Base-by-base conservation (phyloP, 495 filamentous ascomycete genomes). In the Echria macrotheca region DNA sequence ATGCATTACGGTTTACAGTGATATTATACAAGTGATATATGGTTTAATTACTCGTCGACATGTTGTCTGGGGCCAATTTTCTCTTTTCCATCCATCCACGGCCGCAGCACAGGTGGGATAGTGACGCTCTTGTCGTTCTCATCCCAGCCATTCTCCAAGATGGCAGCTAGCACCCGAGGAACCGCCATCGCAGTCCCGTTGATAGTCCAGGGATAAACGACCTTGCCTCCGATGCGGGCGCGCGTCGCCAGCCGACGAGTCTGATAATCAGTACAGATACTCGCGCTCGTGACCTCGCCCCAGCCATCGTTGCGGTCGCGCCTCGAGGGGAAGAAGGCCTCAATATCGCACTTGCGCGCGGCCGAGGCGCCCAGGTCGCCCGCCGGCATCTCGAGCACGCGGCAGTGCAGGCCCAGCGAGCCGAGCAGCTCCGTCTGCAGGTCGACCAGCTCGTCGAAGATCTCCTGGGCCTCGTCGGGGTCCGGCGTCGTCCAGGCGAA, bases 181-280 rank as follows among this genome's bases (percentile, higher is more conserved):
- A 97, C 84, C 1, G 93, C 93, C 64, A 96, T 68, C 1, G 93
- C 93, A 1, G 93, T 98, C 0, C 93, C 93, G 63, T 98, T 98
- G 18, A 96, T 81, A 1, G 94, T 97, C 65, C 83, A 87, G 33
- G 87, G 85, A 56, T 85, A 91, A 9, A 63, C 59, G 40, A 72
- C 53, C 58, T 71, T 75, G 11, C 72, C 76, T 39, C 68, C 70
- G 15, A 55, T 50, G 61, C 72, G 71, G 12, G 87, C 66, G 14
- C 82, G 75, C 9, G 93, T 95, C 21, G 77, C 85, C 29, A 98
- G 70, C 15, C 93, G 76, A 7, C 93, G 75, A 17, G 78, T 83
- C 73, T 98, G 93, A 67, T 97, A 97, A 63, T 97, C 94, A 4
- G 89, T 93, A 65, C 93, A 98, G 49, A 91, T 85, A 44, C 87